Evolutionary conservation across 2,329 filamentous ascomycete genomes (phyloP), one percentile per base, ranked within the genome.

Genomic region (Fusarium chlamydosporum): DNA sequence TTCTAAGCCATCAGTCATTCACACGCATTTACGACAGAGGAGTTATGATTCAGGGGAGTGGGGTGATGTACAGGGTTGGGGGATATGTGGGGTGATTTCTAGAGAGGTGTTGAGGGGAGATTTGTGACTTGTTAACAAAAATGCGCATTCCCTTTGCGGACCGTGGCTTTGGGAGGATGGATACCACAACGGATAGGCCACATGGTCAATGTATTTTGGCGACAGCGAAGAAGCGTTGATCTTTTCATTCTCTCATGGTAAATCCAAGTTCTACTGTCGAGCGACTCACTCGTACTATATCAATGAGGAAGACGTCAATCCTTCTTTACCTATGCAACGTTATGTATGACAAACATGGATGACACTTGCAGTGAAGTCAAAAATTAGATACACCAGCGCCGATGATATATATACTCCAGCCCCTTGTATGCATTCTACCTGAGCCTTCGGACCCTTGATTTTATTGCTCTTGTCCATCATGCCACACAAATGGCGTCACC

Each of bases 1-100:
- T 72, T 62, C 42, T 43, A 29, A 60, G 61, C 46, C 62, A 72
- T 66, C 61, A 52, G 48, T 73, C 68, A 72, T 73, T 73, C 67
- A 61, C 51, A 65, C 48, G 58, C 68, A 65, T 73, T 74, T 70
- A 70, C 60, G 56, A 56, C 48, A 54, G 56, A 38, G 62, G 48
- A 63, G 56, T 72, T 63, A 43, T 56, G 46, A 60, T 59, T 50
- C 50, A 35, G 48, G 54, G 16, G 45, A 47, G 33, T 45, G 31
- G 33, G 48, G 26, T 54, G 45, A 47, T 53, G 35, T 41, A 52
- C 18, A 51, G 53, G 18, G 38, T 37, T 34, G 29, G 31, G n/a
- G 35, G 33, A 20, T 29, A 51, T 45, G 57, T 38, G 31, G 33
- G 38, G 51, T 53, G 51, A 34, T 35, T 43, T 51, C 38, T 51